Base-by-base conservation (phyloP, 2,329 filamentous ascomycete genomes). In the Venturia nashicola region DNA sequence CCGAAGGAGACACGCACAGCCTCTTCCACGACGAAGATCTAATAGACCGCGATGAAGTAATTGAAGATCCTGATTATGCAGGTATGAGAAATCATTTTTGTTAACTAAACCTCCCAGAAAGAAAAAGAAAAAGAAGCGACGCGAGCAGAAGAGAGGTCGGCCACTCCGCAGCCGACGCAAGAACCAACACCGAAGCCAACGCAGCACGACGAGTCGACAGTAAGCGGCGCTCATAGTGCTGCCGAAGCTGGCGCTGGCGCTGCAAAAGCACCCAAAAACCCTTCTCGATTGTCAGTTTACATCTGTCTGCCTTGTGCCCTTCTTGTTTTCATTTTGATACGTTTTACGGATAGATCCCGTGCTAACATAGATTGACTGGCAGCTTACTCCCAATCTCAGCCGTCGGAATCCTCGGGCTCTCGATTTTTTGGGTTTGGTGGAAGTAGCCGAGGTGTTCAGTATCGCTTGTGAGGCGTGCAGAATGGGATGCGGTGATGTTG, bases 11-110 rank as follows among this genome's bases (percentile, higher is more conserved):
- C 20, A 34, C 40, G 9, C 34, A 39, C 34, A 42, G 43, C 23
- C 51, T 51, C 43, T 40, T 54, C 27, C 43, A 57, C 16, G 61
- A 63, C 32, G 46, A 46, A 63, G 61, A 63, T 2, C 36, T 63
- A 34, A 43, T 63, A 63, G 46, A 63, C 39, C 32, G 46, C 12
- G 61, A 63, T 44, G 61, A 63, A 39, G 61, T 63, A 57, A 63
- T 63, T 42, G 46, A 46, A 39, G 61, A 63, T 23, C 61, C 61
- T 32, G 61, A 63, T 27, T 63, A 51, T 12, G 34, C 61, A 55
- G 61, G 61, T 63, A 63, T 27, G 69, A 32, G 27, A 12, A 20
- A 36, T 4, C 9, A 34, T n/a, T 36, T 57, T 57, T 57, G 18
- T 57, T 57, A 57, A 57, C 32, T 36, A 11, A 57, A 36, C 14